Evolutionary conservation across 345 rosid species (phyloP).

Genomic region (Balakata baccata): DNA sequence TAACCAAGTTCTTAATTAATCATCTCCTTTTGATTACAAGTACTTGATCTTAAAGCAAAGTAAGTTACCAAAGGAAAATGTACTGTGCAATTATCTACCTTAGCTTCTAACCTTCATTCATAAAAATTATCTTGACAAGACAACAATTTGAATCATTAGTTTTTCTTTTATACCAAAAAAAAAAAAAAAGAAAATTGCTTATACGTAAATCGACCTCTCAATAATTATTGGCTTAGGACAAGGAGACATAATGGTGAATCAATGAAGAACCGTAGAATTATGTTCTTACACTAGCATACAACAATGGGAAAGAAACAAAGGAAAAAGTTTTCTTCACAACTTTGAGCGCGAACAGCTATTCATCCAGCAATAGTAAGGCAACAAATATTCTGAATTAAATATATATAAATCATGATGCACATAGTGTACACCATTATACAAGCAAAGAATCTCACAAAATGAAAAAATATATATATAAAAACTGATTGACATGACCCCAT

Average conservation of each 20-base stretch:
- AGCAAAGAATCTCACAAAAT: not conserved
- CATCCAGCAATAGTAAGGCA: too few species aligned
- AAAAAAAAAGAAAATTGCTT: not conserved
- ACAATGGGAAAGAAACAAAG: not conserved
- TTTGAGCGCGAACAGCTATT: not conserved
- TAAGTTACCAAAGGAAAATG: too few species aligned
- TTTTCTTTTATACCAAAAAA: not conserved
- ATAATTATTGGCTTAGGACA: too few species aligned
- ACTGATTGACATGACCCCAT: constrained; percentile 3
- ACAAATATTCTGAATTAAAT: not conserved
- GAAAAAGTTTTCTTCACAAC: not conserved
- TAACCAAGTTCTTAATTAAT: too few species aligned
- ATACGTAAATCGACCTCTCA: too few species aligned
- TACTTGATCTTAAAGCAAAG: too few species aligned
- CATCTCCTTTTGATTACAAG: too few species aligned
- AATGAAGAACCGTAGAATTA: too few species aligned
- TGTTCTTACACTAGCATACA: not conserved
- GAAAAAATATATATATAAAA: not conserved
- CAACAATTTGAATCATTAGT: not conserved
- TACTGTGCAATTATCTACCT: too few species aligned
- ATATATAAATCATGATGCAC: not conserved
- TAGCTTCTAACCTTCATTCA: too few species aligned
- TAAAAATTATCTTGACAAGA: too few species aligned
- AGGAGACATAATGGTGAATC: not conserved
- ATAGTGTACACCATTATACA: not conserved